Percentiles rank a stretch among this genome's conserved stretches.
These are phyloP conservation scores for Suillus alpinus DNA, from an alignment of 768 basidiomycete genomes.

Conservation along the genomic window DNA sequence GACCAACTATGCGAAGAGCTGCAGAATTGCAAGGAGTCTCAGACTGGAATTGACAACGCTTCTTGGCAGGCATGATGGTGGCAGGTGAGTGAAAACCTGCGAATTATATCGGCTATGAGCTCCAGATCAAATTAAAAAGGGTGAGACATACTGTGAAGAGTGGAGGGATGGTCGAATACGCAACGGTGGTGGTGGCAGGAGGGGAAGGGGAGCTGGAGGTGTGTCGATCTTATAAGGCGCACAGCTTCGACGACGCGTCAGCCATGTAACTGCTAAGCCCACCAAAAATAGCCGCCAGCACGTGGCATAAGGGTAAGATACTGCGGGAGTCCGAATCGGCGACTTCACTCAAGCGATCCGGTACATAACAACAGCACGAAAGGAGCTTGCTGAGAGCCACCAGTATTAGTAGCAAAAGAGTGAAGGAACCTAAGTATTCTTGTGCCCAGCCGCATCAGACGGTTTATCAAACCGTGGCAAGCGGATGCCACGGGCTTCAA, in stretches of 20 bases:
- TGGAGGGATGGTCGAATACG: not conserved
- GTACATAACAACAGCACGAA: not conserved
- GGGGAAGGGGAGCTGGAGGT: not conserved
- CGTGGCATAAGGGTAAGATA: not conserved
- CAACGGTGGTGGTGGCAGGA: not conserved
- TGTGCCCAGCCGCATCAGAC: not conserved
- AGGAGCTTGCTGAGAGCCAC: not conserved
- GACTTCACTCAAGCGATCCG: not conserved
- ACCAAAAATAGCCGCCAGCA: not conserved
- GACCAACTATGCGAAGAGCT: slow-evolving; percentile 78
- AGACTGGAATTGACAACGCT: slow-evolving; percentile 73
- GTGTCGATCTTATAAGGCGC: slow-evolving; percentile 23
- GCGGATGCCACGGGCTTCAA: not conserved
- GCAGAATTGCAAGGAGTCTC: slow-evolving; percentile 66
- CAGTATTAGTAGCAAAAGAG: not conserved
- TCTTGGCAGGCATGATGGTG: slow-evolving; percentile 73
- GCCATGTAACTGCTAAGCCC: slow-evolving; percentile 12
- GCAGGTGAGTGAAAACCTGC: slow-evolving; percentile 4
- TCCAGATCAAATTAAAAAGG: not conserved
- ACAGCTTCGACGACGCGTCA: slow-evolving; percentile 33
- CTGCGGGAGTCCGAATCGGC: not conserved
- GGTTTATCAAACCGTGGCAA: not conserved
- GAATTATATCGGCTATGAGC: not conserved
- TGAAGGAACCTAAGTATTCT: not conserved
- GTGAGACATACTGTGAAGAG: not conserved